Conservation (phyloP, 2,329 filamentous ascomycete species). For the Dissoconium aciculare region DNA sequence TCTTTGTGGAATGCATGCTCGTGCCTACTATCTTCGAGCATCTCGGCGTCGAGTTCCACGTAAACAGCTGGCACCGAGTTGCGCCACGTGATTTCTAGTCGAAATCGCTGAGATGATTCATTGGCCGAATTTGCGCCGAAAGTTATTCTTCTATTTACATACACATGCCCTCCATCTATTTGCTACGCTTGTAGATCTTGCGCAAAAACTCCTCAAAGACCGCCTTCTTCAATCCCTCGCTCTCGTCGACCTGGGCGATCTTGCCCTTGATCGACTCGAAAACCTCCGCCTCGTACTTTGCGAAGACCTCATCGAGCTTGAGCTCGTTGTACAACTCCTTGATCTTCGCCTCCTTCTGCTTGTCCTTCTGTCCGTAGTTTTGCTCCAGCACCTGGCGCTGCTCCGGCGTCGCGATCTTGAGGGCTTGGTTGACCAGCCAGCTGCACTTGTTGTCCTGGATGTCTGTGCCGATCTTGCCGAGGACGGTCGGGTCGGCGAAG, state of each 20-base stretch:
- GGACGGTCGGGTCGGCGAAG: constrained; percentile 79
- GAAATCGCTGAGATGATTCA: no score
- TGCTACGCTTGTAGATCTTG: constrained; percentile 98
- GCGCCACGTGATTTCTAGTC: no score
- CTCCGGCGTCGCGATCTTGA: constrained; percentile 63
- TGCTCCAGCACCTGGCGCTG: constrained; percentile 79
- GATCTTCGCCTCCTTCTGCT: constrained; percentile 63
- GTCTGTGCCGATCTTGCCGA: constrained; percentile 97
- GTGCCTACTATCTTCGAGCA: no score
- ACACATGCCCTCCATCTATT: no score
- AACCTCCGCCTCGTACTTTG: constrained; percentile 76
- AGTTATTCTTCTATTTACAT: no score
- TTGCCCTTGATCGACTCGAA: constrained; percentile 61
- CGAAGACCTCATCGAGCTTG: constrained; percentile 66
- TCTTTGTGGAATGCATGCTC: no score
- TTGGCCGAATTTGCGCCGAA: no score
- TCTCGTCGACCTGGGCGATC: constrained; percentile 73
- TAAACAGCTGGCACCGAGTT: no score
- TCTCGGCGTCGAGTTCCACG: no score
- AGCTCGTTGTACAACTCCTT: constrained; percentile 84
- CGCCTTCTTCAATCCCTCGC: constrained; percentile 71
- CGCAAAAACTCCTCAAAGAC: constrained; percentile 79
- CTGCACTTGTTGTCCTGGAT: constrained; percentile 99
- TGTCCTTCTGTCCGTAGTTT: constrained; percentile 89
- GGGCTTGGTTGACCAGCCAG: constrained; percentile 91